Evolutionary conservation across 352 stramenopile species (phyloP), one percentile per base, ranked within the genome.

Genomic region (Phytopythium kandeliae): DNA sequence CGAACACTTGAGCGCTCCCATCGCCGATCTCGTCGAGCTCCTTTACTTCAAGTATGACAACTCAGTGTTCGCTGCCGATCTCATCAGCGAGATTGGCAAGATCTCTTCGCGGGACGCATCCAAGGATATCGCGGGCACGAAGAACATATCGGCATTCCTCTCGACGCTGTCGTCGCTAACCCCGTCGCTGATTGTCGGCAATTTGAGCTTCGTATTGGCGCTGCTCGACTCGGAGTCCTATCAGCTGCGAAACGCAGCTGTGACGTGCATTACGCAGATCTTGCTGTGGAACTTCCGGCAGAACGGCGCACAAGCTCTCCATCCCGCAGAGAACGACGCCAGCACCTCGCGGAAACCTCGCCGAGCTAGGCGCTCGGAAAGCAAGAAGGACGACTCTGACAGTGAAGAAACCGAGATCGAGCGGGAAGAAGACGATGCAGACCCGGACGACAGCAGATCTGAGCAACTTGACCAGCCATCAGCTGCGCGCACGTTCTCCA

Each of bases 181-280:
- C 9, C 82, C 82, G 6, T 71, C 72, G 21, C 58, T 89, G 42
- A 80, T 90, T 43, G 79, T 87, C 51, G 77, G 75, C 10, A 90
- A 92, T 50, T 55, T 90, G 44, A 85, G 71, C 11, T 89, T 92
- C 28, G 73, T 92, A 33, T 57, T 92, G 30, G 76, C 73, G 6
- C 71, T 92, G 15, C 62, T 89, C 10, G 78, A 89, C 46, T 83
- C 77, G 3, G 82, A 92, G 59, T 79, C 73, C 8, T 92, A 92
- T 51, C 77, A 86, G 37, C 58, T 90, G 3, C 67, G 82, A 4
- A 92, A 90, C 34, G 77, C 78, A 42, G 78, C 73, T 5, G 78
- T 88, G 19, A 85, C 78, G n/a, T 87, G 74, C 38, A 74, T 90
- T 21, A 77, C 71, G 11, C 69, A 88, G 30, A 92, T 92, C 25